phyloP scores from a whole-genome alignment of 2,329 filamentous ascomycete species.

The Fonsecaea pedrosoi region DNA sequence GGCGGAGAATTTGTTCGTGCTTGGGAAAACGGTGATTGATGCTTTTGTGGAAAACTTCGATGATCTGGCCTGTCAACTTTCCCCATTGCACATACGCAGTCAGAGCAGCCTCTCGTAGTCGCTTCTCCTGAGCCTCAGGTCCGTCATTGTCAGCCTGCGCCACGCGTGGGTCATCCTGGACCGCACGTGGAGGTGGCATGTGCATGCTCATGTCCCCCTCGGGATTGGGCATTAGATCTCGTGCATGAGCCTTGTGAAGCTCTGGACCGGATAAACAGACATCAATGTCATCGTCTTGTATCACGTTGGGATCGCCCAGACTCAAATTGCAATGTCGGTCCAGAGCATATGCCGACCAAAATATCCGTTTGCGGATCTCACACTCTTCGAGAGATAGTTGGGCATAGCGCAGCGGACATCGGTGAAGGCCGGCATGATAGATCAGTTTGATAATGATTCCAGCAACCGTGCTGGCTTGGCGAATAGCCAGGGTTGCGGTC shows the following conservation, averaged over 20 bases:
- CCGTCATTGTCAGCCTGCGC: slow-evolving; percentile 27
- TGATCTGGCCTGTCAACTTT: slow-evolving; percentile 49
- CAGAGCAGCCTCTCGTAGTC: slow-evolving; percentile 45
- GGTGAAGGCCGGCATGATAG: slow-evolving; percentile 59
- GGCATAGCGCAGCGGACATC: slow-evolving; percentile 59
- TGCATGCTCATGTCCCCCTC: slow-evolving; percentile 35
- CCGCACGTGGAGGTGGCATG: slow-evolving; percentile 29
- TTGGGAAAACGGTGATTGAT: slow-evolving; percentile 50
- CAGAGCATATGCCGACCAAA: slow-evolving; percentile 52
- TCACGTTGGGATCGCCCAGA: slow-evolving; percentile 49
- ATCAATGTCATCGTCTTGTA: slow-evolving; percentile 52
- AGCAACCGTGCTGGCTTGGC: slow-evolving; percentile 57
- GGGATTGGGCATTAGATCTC: slow-evolving; percentile 22
- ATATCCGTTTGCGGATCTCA: slow-evolving; percentile 51
- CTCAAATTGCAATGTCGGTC: slow-evolving; percentile 52
- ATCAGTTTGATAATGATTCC: slow-evolving; percentile 57
- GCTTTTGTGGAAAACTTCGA: slow-evolving; percentile 53
- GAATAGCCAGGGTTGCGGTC: slow-evolving; percentile 56
- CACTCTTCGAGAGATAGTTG: slow-evolving; percentile 53
- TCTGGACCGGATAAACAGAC: slow-evolving; percentile 54
- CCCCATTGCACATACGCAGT: slow-evolving; percentile 51
- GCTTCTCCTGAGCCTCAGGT: slow-evolving; percentile 35
- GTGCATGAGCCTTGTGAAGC: slow-evolving; percentile 30
- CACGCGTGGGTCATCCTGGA: slow-evolving; percentile 23
- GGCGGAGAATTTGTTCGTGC: slow-evolving; percentile 47